Conservation (phyloP, 495 filamentous ascomycete species). For the Aspergillus saccharolyticus region DNA sequence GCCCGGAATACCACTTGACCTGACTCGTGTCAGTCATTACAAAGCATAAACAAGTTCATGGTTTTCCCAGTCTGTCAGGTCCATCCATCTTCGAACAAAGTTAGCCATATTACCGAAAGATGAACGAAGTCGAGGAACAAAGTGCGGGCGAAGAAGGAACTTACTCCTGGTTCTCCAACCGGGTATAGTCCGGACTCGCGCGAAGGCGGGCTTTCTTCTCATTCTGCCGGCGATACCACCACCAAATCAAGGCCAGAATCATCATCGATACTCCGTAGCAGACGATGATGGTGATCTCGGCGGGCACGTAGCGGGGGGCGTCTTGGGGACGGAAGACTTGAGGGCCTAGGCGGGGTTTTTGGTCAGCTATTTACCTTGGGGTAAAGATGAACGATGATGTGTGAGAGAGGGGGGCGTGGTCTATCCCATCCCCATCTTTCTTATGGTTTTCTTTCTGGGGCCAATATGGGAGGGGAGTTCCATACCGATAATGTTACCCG, state of each 20-base stretch:
- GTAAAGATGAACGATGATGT: too few species aligned
- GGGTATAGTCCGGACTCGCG: conserved; percentile 53
- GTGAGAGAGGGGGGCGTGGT: too few species aligned
- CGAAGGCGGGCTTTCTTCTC: conserved; percentile 52
- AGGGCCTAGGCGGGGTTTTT: too few species aligned
- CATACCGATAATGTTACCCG: conserved; percentile 53
- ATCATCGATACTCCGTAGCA: conserved; percentile 53
- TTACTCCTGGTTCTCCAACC: conserved; percentile 63
- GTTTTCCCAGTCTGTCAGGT: conserved; percentile 54
- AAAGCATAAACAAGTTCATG: conserved; percentile 10
- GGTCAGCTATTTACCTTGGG: too few species aligned
- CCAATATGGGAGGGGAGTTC: conserved; percentile 5
- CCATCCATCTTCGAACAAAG: conserved; percentile 21
- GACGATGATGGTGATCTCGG: conserved; percentile 64
- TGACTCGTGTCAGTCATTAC: not conserved
- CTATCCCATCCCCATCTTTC: too few species aligned
- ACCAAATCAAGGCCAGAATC: conserved; percentile 56
- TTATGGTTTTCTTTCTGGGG: too few species aligned
- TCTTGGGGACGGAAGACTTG: conserved; percentile 57
- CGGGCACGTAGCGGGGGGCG: conserved; percentile 59
- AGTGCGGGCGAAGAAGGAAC: conserved; percentile 15
- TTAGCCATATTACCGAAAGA: not conserved
- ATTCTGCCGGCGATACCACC: conserved; percentile 59
- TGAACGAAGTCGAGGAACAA: not conserved
- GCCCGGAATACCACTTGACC: not conserved